phyloP scores from a whole-genome alignment of 768 basidiomycete genomes.

The Tulasnella sp. region DNA sequence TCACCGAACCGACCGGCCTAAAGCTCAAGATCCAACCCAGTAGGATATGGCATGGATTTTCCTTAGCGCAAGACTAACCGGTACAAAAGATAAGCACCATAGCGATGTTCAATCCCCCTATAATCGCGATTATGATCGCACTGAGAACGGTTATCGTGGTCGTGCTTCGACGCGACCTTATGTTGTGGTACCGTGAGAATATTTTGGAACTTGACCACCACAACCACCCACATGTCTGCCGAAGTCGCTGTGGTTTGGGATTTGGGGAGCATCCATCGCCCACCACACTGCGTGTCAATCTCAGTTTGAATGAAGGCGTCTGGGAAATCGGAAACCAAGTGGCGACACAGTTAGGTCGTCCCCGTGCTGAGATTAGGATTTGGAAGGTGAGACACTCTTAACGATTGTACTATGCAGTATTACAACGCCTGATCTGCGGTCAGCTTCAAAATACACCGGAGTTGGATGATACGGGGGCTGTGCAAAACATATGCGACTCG shows the following conservation, averaged over 20 bases:
- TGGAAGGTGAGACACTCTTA: not conserved
- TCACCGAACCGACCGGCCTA: too few species aligned
- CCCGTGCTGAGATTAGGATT: not conserved
- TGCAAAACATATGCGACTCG: not conserved
- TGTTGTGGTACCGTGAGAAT: not conserved
- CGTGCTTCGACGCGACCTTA: not conserved
- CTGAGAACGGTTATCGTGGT: too few species aligned
- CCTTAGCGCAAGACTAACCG: too few species aligned
- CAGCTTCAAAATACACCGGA: not conserved
- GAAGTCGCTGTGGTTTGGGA: not conserved
- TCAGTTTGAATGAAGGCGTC: not conserved
- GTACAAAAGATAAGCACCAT: too few species aligned
- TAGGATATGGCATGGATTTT: too few species aligned
- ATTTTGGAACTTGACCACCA: not conserved
- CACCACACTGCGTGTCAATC: not conserved
- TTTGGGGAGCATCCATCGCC: not conserved
- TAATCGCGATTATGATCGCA: too few species aligned
- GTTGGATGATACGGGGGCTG: not conserved
- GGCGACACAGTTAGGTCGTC: not conserved
- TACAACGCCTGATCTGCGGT: not conserved
- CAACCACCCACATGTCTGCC: not conserved
- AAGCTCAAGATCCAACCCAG: too few species aligned
- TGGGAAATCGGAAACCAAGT: not conserved
- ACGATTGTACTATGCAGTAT: not conserved
- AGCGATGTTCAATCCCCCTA: too few species aligned